These are phyloP conservation scores for Caryopteris hybrid DNA, from an alignment of 305 asterid species.

Conservation along the genomic window DNA sequence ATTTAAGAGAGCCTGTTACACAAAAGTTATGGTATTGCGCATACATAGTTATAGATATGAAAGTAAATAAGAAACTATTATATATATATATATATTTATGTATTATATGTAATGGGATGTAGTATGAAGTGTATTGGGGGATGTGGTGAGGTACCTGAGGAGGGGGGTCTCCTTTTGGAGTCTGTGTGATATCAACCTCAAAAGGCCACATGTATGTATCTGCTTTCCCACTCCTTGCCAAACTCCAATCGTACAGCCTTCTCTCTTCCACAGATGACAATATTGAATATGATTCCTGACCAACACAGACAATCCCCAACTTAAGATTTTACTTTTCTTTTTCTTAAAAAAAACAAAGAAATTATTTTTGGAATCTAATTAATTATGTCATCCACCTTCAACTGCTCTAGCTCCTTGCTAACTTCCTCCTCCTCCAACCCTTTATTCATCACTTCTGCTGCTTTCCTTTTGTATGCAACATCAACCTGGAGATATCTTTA, in stretches of 20 bases:
- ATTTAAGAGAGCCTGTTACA: too few relatives aligned
- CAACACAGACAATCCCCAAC: not conserved
- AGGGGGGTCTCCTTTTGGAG: slow-evolving; percentile 41
- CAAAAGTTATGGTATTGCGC: too few relatives aligned
- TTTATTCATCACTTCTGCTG: slow-evolving; percentile 38
- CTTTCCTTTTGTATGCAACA: slow-evolving; percentile 47
- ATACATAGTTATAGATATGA: too few relatives aligned
- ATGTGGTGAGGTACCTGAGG: slow-evolving; percentile 40
- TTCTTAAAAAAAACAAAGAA: too few relatives aligned
- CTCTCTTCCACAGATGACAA: slow-evolving; percentile 60
- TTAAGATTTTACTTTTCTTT: not conserved
- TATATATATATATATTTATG: too few relatives aligned
- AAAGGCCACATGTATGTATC: slow-evolving; percentile 66
- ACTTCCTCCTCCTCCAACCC: slow-evolving; percentile 48
- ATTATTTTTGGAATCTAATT: not conserved
- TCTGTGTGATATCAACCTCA: slow-evolving; percentile 55
- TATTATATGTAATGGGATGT: too few relatives aligned
- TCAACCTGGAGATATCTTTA: slow-evolving; percentile 28
- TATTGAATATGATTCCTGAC: slow-evolving; percentile 55
- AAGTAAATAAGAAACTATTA: too few relatives aligned
- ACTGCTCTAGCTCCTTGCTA: slow-evolving; percentile 40
- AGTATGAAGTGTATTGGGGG: too few relatives aligned
- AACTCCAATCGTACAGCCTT: slow-evolving; percentile 80
- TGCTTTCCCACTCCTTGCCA: slow-evolving; percentile 51
- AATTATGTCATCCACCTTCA: slow-evolving; percentile 27